These are phyloP conservation scores for Gymnopilus junonius DNA, from an alignment of 768 basidiomycete genomes.

Conservation along the genomic window DNA sequence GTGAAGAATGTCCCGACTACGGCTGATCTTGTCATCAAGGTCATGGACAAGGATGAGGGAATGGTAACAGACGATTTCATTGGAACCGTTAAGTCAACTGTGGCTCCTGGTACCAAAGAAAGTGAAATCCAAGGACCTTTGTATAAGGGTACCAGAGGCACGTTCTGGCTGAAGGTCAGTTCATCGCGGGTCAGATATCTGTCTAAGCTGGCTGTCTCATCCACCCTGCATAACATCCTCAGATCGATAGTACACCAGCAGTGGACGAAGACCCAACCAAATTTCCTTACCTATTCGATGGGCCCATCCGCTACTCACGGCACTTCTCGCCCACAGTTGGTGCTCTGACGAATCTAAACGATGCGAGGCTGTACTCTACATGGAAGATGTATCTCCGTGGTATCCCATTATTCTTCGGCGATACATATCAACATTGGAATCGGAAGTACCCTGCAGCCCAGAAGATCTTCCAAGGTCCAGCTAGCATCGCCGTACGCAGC, in stretches of 20 bases:
- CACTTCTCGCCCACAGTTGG: slow-evolving; percentile 78
- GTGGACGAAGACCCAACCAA: slow-evolving; percentile 37
- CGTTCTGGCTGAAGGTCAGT: slow-evolving; percentile 71
- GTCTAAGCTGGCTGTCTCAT: neutral
- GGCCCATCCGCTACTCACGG: slow-evolving; percentile 71
- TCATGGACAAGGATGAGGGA: slow-evolving; percentile 73
- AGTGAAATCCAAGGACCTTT: slow-evolving; percentile 60
- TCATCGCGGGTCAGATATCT: neutral
- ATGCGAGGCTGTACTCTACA: slow-evolving; percentile 71
- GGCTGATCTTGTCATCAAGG: slow-evolving; percentile 61
- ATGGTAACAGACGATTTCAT: slow-evolving; percentile 63
- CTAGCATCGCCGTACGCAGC: slow-evolving; percentile 65
- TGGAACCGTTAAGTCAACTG: slow-evolving; percentile 60
- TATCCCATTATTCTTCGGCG: slow-evolving; percentile 60
- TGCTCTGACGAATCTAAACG: slow-evolving; percentile 59
- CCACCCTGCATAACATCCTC: neutral
- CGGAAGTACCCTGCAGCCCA: slow-evolving; percentile 69
- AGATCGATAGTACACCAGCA: slow-evolving; percentile 64
- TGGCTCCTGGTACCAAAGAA: slow-evolving; percentile 65
- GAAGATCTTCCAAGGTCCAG: slow-evolving; percentile 66
- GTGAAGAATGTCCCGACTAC: slow-evolving; percentile 72
- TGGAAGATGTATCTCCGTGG: slow-evolving; percentile 78
- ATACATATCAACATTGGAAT: slow-evolving; percentile 70
- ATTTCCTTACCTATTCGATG: slow-evolving; percentile 70
- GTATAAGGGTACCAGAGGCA: slow-evolving; percentile 54